Conservation (phyloP, 2,329 filamentous ascomycete genomes). For the Microdochium bolleyi region DNA sequence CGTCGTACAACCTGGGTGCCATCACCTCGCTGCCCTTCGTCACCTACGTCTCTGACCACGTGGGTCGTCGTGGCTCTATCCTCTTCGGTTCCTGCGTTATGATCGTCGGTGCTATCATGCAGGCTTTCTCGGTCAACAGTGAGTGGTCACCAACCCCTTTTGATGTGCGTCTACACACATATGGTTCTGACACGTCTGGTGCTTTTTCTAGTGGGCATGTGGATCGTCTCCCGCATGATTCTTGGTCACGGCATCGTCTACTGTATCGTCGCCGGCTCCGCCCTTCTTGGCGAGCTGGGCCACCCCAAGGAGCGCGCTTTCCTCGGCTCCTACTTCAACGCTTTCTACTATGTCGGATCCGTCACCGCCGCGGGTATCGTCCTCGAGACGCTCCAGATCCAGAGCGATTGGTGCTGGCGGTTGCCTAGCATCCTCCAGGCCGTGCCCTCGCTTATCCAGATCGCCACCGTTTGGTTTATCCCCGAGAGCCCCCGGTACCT, state of each 20-base stretch:
- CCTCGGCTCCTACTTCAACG: constrained; percentile 51
- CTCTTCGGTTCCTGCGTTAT: constrained; percentile 33
- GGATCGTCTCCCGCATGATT: constrained; percentile 49
- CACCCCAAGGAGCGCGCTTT: constrained; percentile 53
- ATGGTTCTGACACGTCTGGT: too few relatives aligned
- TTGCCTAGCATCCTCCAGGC: constrained; percentile 48
- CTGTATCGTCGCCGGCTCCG: constrained; percentile 49
- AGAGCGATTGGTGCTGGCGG: constrained; percentile 42
- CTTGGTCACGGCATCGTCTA: constrained; percentile 56
- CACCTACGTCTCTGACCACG: constrained; percentile 29
- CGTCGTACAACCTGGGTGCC: constrained; percentile 52
- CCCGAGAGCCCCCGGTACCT: constrained; percentile 27
- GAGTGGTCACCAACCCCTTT: constrained; percentile 11
- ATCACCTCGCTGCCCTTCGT: constrained; percentile 32
- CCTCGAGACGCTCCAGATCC: constrained; percentile 30
- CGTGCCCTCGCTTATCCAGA: constrained; percentile 34
- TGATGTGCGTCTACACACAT: too few relatives aligned
- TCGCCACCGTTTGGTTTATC: constrained; percentile 25
- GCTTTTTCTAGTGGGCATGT: constrained; percentile 32
- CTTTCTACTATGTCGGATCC: constrained; percentile 46
- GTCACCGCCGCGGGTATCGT: constrained; percentile 41
- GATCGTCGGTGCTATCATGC: constrained; percentile 42
- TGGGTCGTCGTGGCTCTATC: constrained; percentile 31
- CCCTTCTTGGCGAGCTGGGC: constrained; percentile 50
- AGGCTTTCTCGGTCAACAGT: constrained; percentile 38